Evolutionary conservation across 257 asterid genomes (phyloP), one percentile per base, ranked within the genome.

Genomic region (Ilex asprella): DNA sequence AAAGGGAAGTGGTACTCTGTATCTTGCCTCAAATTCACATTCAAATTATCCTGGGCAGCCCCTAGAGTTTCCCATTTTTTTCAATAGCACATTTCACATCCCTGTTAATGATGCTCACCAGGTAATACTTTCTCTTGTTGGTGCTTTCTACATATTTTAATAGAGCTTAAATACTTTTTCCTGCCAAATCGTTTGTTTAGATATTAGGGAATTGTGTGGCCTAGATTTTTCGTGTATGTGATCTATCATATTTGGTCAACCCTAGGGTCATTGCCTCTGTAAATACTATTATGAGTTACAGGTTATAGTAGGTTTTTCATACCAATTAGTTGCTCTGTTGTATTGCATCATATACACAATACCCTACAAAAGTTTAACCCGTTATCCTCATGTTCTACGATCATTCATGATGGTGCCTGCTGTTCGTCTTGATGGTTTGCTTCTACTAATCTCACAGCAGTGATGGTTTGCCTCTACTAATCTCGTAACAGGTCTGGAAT

Each of bases 41-140:
- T 61, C 73, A 56, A 89, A 76, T 29, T 75, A 79, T 65, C 99
- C 96, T 0, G 96, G 96, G 35, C 69, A 59, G 27, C 97, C 97
- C 2, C 79, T 66, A 61, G 89, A 85, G 78, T 80, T 81, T 11
- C 86, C 82, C 7, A 57, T 92, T 62, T 83, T 77, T 69, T 15
- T 81, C 39, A 92, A 92, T 63, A 83, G 91, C 79, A 92, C 97
- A 31, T 86, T 92, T 73, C 80, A 79, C 63, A 58, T 92, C 65
- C 99, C 97, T 65, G 86, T 87, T 59, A 86, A 87, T 67, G 99
- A 89, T 78, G 97, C 67, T 73, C 95, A 89, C 78, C 97, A 83
- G 96, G 99, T 89, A 41, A 39, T 29, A 7, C 14, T 39, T 41
- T 44, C 5, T 59, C 31, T n/a, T 41, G 62, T 21, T 56, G 12